phyloP scores from a whole-genome alignment of 108 stramenopile genomes.

The Epipyxis sp. region DNA sequence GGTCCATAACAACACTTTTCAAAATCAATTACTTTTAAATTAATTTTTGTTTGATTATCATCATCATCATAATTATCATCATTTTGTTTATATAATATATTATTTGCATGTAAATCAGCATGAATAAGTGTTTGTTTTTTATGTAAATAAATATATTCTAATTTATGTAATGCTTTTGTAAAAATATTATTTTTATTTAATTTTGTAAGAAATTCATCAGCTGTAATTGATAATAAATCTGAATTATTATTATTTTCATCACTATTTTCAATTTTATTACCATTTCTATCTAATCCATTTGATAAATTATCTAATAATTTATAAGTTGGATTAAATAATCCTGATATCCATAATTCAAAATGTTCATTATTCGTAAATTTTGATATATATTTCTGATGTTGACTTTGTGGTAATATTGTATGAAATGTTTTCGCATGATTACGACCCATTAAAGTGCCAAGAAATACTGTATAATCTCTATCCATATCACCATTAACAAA shows the following conservation, averaged over 20 bases:
- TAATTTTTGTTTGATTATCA: not conserved
- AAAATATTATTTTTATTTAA: not conserved
- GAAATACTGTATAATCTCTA: not conserved
- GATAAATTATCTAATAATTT: too few relatives aligned
- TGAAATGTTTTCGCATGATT: not conserved
- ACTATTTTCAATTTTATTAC: not conserved
- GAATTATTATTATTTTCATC: not conserved
- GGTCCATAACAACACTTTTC: not conserved
- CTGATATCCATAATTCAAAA: not conserved
- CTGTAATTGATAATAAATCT: not conserved
- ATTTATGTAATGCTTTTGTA: not conserved
- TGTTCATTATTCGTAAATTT: not conserved
- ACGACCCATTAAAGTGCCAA: conserved; percentile 1
- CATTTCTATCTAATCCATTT: too few relatives aligned
- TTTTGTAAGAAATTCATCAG: not conserved
- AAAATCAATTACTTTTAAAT: not conserved
- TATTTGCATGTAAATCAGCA: not conserved
- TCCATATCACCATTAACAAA: not conserved
- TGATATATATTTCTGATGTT: not conserved
- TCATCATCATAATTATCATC: not conserved
- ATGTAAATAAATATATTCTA: not conserved
- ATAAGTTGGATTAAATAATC: not conserved
- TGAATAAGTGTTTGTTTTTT: not conserved
- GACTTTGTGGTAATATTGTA: not conserved
- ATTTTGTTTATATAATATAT: not conserved